phyloP scores from a whole-genome alignment of 2,329 filamentous ascomycete genomes.

The Talaromyces atroroseus region DNA sequence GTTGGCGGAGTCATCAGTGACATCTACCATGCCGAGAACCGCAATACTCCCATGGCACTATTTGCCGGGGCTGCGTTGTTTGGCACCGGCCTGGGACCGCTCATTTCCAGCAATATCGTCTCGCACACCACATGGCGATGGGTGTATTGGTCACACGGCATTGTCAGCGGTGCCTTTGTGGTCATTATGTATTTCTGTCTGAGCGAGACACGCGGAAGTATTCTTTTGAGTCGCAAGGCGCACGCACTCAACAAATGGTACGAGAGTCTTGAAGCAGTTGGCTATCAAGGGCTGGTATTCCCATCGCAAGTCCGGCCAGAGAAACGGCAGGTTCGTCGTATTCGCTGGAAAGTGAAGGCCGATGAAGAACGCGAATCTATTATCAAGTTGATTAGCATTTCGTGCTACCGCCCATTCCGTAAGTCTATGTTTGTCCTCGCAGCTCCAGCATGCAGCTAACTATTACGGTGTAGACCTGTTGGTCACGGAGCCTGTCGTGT shows the following conservation, averaged over 20 bases:
- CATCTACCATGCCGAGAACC: conserved; percentile 68
- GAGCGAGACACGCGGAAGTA: conserved; percentile 74
- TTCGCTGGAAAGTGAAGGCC: conserved; percentile 73
- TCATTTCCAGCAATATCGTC: conserved; percentile 23
- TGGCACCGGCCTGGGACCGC: conserved; percentile 42
- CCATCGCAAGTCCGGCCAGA: conserved; percentile 22
- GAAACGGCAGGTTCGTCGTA: conserved; percentile 43
- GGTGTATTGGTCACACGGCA: conserved; percentile 57
- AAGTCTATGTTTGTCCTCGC: conserved; percentile 21
- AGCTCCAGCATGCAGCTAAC: background rate
- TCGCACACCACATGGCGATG: conserved; percentile 22
- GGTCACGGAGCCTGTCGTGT: conserved; percentile 58
- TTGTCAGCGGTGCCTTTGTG: conserved; percentile 61
- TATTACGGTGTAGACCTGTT: conserved; percentile 44
- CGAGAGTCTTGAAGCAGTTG: conserved; percentile 61
- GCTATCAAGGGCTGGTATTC: conserved; percentile 53
- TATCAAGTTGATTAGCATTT: conserved; percentile 64
- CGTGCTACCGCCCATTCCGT: conserved; percentile 70
- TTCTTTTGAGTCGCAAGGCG: conserved; percentile 72
- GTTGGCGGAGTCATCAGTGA: conserved; percentile 89
- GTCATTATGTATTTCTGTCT: conserved; percentile 64
- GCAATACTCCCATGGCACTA: conserved; percentile 85
- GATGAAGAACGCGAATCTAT: conserved; percentile 71
- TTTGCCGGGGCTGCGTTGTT: conserved; percentile 75
- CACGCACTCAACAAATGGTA: conserved; percentile 72